phyloP scores from a whole-genome alignment of 2,329 filamentous ascomycete species.

The Thielaviopsis euricoi region DNA sequence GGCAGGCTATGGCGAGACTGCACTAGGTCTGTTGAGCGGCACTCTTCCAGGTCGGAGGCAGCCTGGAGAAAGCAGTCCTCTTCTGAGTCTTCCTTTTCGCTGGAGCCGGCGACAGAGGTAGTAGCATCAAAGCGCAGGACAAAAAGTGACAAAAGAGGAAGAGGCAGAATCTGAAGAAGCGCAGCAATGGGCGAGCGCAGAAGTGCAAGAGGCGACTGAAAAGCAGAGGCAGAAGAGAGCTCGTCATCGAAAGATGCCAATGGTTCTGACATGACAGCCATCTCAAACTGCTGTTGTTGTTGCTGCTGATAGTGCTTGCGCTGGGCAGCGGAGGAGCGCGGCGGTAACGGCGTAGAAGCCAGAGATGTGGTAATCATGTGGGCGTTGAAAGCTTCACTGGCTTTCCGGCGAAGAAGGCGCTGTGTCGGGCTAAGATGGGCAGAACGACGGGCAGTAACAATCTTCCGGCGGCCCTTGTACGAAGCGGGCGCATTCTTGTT shows the following conservation, averaged over 20 bases:
- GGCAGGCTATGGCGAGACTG: background rate
- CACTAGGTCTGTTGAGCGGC: background rate
- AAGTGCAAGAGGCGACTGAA: background rate
- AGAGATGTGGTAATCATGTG: slow-evolving; percentile 10
- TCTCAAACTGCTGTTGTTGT: background rate
- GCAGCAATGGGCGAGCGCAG: slow-evolving; percentile 1
- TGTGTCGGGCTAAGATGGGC: slow-evolving; percentile 10
- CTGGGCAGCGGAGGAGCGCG: background rate
- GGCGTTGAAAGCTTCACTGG: slow-evolving; percentile 10
- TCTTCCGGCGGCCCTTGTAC: slow-evolving; percentile 6
- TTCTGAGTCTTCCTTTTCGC: background rate
- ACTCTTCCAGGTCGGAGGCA: slow-evolving; percentile 10
- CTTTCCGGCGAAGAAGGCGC: slow-evolving; percentile 11
- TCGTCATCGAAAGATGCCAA: slow-evolving; percentile 3
- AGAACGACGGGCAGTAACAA: slow-evolving; percentile 8
- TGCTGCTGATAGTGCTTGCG: background rate
- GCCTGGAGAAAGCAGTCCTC: slow-evolving; percentile 7
- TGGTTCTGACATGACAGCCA: slow-evolving; percentile 1
- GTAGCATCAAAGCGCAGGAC: background rate
- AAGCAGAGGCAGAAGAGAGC: background rate
- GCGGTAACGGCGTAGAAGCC: slow-evolving; percentile 3
- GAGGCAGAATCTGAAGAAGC: slow-evolving; percentile 3
- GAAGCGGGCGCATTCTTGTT: background rate
- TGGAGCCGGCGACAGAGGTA: background rate
- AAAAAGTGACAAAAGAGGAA: slow-evolving; percentile 5